A percentile compares a stretch with the other conserved stretches of the same genome.
phyloP scores from a whole-genome alignment of 1,284 basidiomycete species.

The Tranzscheliella williamsii region DNA sequence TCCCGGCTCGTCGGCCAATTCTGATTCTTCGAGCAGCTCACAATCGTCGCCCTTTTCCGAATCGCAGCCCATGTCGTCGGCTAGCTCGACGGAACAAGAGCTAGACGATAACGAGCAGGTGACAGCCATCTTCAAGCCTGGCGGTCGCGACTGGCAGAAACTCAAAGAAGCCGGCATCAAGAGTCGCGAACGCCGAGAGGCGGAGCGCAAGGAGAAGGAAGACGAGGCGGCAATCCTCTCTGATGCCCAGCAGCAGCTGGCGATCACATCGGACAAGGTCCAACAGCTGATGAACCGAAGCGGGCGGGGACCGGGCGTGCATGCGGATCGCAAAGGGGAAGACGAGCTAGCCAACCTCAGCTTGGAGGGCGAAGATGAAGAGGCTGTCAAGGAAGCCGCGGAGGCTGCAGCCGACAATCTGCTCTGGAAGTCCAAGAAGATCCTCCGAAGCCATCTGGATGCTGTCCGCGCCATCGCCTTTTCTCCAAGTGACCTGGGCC shows the following conservation, averaged over 20 bases:
- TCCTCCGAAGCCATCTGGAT: conserved; percentile 77
- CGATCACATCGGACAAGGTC: conserved; percentile 43
- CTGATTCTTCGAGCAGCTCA: conserved; percentile 31
- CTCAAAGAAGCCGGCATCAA: conserved; percentile 44
- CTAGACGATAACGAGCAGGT: conserved; percentile 43
- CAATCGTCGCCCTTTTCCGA: conserved; percentile 25
- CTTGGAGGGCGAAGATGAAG: conserved; percentile 28
- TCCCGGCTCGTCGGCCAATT: conserved; percentile 10
- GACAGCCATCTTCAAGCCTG: conserved; percentile 49
- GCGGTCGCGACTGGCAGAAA: conserved; percentile 47
- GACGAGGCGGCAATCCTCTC: conserved; percentile 30
- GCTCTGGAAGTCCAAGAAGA: conserved; percentile 54
- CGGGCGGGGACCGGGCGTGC: conserved; percentile 7
- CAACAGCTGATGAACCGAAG: conserved; percentile 45
- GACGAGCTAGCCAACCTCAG: conserved; percentile 50
- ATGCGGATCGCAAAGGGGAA: conserved; percentile 30
- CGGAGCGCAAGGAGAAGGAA: conserved; percentile 7
- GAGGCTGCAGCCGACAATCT: conserved; percentile 43
- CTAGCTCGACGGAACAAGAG: conserved; percentile 29
- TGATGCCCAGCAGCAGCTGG: conserved; percentile 36
- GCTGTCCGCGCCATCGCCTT: conserved; percentile 86
- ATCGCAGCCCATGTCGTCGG: conserved; percentile 15
- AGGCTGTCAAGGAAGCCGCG: conserved; percentile 24
- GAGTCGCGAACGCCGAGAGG: conserved; percentile 41
- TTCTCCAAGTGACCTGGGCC: conserved; percentile 74